phyloP scores from a whole-genome alignment of 352 stramenopile species.

The Pythium sukuiense region DNA sequence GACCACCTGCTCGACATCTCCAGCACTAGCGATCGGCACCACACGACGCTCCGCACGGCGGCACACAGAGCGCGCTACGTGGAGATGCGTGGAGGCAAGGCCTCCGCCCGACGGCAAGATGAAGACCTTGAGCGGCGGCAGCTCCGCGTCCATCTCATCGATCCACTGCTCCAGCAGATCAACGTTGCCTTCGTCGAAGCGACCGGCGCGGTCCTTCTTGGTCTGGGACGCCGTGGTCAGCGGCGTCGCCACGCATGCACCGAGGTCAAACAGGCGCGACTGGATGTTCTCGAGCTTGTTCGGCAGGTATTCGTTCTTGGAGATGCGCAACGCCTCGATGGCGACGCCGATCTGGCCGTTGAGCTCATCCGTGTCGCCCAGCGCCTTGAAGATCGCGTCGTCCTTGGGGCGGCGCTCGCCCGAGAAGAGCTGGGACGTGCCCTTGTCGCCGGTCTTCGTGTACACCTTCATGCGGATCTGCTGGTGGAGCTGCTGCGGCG shows the following conservation, averaged over 20 bases:
- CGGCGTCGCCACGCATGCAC: constrained; percentile 86
- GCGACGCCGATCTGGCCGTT: constrained; percentile 78
- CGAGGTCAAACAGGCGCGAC: constrained; percentile 90
- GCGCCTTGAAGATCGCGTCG: constrained; percentile 86
- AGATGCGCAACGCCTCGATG: constrained; percentile 49
- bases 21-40: constrained; percentile 66
- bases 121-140: constrained; percentile 86
- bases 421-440: constrained; percentile 91
- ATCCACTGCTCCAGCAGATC: constrained; percentile 79
- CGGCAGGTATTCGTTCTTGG: constrained; percentile 47
- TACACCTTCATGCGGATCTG: constrained; percentile 86
- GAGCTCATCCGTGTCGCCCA: constrained; percentile 91
- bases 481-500: constrained; percentile 4
- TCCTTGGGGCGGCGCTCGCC: constrained; percentile 86
- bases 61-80: constrained; percentile 84
- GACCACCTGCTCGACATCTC: constrained; percentile 76
- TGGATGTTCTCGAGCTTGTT: constrained; percentile 84
- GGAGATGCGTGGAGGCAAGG: constrained; percentile 79
- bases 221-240: constrained; percentile 55
- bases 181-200: constrained; percentile 70
- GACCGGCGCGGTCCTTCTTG: constrained; percentile 62
- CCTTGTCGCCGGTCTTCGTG: constrained; percentile 92
- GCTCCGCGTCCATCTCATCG: constrained; percentile 83
- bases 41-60: constrained; percentile 86
- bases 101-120: constrained; percentile 82